Conservation (phyloP, 1,284 basidiomycete species). For the Athelia psychrophila region DNA sequence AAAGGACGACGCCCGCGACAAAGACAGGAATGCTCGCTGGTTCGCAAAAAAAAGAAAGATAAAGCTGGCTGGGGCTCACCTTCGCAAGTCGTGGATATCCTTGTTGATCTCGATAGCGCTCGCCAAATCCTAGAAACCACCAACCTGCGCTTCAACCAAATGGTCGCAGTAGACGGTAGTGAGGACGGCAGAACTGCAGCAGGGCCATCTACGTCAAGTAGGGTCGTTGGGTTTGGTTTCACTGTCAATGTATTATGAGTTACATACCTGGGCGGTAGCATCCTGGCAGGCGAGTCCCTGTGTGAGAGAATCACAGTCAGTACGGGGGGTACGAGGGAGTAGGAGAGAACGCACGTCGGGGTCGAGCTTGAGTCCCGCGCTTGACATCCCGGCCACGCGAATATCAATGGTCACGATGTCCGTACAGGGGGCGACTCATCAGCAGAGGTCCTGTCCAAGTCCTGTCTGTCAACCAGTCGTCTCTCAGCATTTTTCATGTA, state of each 20-base stretch:
- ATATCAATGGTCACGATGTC: constrained; percentile 97
- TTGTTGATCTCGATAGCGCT: constrained; percentile 95
- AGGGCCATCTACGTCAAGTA: constrained; percentile 92
- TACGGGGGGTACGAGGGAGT: constrained; percentile 9
- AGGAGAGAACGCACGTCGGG: constrained; percentile 73
- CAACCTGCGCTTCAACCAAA: constrained; percentile 96
- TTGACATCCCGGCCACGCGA: constrained; percentile 86
- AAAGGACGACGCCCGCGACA: no score
- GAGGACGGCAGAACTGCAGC: constrained; percentile 96
- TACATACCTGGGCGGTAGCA: constrained; percentile 81
- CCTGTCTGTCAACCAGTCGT: no score
- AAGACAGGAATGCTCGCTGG: no score
- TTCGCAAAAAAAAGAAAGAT: no score
- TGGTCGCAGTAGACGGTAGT: constrained; percentile 99
- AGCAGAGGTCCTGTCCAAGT: no score
- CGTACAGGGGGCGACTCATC: no score
- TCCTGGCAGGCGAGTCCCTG: constrained; percentile 99
- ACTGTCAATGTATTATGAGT: no score
- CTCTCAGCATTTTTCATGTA: no score
- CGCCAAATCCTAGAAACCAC: constrained; percentile 90
- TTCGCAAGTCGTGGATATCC: constrained; percentile 99
- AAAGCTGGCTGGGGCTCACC: no score
- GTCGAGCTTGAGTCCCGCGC: constrained; percentile 88
- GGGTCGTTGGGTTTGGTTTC: no score
- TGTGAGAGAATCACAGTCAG: constrained; percentile 9